These are phyloP conservation scores for barley (Hordeum vulgare) DNA, from an alignment of 176 grass and related monocot genomes.

Conservation along the genomic window DNA sequence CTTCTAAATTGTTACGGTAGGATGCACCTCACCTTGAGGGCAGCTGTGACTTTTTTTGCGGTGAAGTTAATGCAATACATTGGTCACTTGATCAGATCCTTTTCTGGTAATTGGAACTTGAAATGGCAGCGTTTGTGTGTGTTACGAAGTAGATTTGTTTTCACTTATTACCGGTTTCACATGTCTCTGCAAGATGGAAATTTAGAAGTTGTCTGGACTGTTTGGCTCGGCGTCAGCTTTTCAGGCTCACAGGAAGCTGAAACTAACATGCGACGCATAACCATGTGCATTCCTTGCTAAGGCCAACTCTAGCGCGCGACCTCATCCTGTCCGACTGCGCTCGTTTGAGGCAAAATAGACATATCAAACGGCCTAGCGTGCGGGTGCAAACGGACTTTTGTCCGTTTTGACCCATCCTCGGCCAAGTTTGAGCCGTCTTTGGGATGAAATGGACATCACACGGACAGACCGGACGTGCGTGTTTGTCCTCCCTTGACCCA, in stretches of 20 bases:
- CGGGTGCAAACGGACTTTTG: no score
- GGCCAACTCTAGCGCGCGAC: no score
- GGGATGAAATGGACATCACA: no score
- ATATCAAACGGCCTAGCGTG: no score
- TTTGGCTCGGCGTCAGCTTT: neutral
- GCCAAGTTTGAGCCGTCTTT: no score
- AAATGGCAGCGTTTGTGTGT: neutral
- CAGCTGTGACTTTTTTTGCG: neutral
- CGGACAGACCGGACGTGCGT: no score
- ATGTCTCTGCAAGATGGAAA: neutral
- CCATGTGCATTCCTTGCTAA: no score
- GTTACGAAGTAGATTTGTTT: neutral
- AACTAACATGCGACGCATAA: no score
- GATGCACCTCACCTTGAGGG: neutral
- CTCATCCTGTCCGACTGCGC: no score
- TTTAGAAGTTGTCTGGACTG: neutral
- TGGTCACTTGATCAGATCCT: neutral
- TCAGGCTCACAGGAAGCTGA: neutral
- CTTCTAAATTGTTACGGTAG: constrained; percentile 11
- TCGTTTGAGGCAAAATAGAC: no score
- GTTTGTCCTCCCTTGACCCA: no score
- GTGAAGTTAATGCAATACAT: neutral
- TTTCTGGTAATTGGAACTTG: neutral
- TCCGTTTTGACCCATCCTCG: no score
- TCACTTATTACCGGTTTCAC: neutral